Base-by-base conservation (phyloP, 2,329 filamentous ascomycete species). In the Coleophoma crateriformis region DNA sequence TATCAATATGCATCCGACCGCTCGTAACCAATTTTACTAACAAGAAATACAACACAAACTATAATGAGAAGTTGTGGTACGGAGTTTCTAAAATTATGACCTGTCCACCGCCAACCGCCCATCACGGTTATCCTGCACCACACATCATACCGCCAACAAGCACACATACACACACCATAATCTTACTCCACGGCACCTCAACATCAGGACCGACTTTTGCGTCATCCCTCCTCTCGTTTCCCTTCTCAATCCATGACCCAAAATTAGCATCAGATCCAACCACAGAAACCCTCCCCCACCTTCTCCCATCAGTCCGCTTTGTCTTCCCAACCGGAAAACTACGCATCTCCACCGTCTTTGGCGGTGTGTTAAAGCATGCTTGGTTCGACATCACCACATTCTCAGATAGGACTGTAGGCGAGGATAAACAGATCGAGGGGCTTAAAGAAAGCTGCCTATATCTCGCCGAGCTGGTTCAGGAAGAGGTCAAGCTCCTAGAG, bases 171-270 rank as follows among this genome's bases (percentile, higher is more conserved):
- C 67, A 71, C 45, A 68, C 68, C 2, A 42, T 71, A 32, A 67
- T 72, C 32, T 58, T 71, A 46, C 66, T 72, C n/a, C 70, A 73
- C 45, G 70, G 70, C 15, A 67, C 67, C 33, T 69, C 69, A 27
- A 65, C 61, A 34, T 62, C 60, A 17, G 65, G 64, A 15, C 50
- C 61, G 4, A 54, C 57, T 13, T 71, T 74, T 39, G 68, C 68
- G 4, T 45, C 50, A 19, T 58, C 62, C 3, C 54, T 74, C 14
- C 57, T 71, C 32, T 48, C 48, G 6, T 55, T 59, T 12, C 46
- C 46, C n/a, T 7, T 27, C 27, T 27, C 27, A 27, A 46, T 49
- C 20, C 54, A 27, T 14, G 53, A 7, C 50, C 50, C 60, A 19
- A 50, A 44, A 27, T 45, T 38, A 50, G 54, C 58, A 54, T 47